Base-by-base conservation (phyloP, 257 asterid species). In the Leptodermis oblonga region DNA sequence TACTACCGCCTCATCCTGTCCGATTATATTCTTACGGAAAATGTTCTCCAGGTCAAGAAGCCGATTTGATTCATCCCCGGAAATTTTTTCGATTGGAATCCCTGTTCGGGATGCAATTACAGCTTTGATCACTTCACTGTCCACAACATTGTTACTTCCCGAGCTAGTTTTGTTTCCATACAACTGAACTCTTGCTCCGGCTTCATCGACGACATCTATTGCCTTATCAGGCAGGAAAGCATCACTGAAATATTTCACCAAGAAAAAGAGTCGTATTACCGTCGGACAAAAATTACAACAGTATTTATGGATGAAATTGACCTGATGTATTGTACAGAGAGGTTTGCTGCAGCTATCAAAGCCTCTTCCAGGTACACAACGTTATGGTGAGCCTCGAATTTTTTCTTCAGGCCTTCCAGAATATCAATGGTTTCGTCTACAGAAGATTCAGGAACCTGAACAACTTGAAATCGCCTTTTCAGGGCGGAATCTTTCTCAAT, bases 1-100 rank as follows among this genome's bases (percentile, higher is more conserved):
- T 62, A 75, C 63, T 41, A 89, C 90, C 2, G 98, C 96, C 76
- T 92, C 92, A n/a, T 87, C 92, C 73, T 92, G 96, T 42, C 98
- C 98, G 23, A 89, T 70, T 71, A 92, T 77, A 26, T 95, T 68
- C 42, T 73, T 65, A 39, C 61, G 81, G 66, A 69, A 42, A 62
- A 90, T 84, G 49, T 78, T 74, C 66, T 79, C 90, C 82, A 84
- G 74, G n/a, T 68, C 64, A 13, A 84, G 77, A 46, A 86, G 80
- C 8, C 83, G 81, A 22, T 18, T 65, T 1, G 89, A 82, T 65
- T 86, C 89, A 22, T 86, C 87, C 1, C 74, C 55, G 0, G 81
- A 67, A 1, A 84, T 71, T 53, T 84, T 81, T 62, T 70, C 74
- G 1, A 79, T 67, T 15, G 84, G 86, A 9, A 83, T 79, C 41